These are phyloP conservation scores for Fonsecaea monophora DNA, from an alignment of 2,329 filamentous ascomycete species.

Conservation along the genomic window DNA sequence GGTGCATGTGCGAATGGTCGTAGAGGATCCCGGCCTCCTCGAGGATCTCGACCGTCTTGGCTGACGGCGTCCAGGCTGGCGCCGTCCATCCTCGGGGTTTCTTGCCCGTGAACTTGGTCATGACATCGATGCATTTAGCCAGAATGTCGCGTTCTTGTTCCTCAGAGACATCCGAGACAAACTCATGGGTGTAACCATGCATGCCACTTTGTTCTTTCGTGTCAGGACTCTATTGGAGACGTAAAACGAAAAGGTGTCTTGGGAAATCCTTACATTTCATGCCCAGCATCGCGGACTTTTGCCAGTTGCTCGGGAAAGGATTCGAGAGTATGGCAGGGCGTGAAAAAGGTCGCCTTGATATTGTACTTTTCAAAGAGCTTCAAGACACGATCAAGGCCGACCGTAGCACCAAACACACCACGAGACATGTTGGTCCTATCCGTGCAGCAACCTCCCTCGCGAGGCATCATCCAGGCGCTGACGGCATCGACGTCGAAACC, in stretches of 20 bases:
- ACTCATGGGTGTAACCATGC: conserved; percentile 55
- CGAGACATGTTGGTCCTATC: conserved; percentile 43
- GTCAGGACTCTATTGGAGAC: conserved; percentile 32
- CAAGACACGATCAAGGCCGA: conserved; percentile 44
- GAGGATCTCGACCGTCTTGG: conserved; percentile 49
- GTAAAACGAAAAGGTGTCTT: conserved; percentile 37
- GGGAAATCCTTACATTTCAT: conserved; percentile 45
- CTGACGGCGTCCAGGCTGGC: conserved; percentile 51
- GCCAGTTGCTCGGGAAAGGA: conserved; percentile 54
- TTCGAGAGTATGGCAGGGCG: conserved; percentile 64
- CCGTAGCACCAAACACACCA: conserved; percentile 39
- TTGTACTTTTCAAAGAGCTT: conserved; percentile 50
- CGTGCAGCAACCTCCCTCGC: conserved; percentile 45
- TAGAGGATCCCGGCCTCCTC: conserved; percentile 53
- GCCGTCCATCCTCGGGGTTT: conserved; percentile 53
- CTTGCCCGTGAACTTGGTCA: conserved; percentile 49
- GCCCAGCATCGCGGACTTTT: conserved; percentile 51
- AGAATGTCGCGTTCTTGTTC: conserved; percentile 49
- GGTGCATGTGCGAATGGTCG: conserved; percentile 58
- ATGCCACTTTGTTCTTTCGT: conserved; percentile 41
- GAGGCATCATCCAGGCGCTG: conserved; percentile 65
- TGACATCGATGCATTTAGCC: conserved; percentile 46
- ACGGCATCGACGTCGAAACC: conserved; percentile 32
- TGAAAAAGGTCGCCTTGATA: conserved; percentile 64
- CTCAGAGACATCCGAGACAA: conserved; percentile 40